Base-by-base conservation (phyloP, 768 basidiomycete genomes). In the Lanmaoa pseudosensibilis region DNA sequence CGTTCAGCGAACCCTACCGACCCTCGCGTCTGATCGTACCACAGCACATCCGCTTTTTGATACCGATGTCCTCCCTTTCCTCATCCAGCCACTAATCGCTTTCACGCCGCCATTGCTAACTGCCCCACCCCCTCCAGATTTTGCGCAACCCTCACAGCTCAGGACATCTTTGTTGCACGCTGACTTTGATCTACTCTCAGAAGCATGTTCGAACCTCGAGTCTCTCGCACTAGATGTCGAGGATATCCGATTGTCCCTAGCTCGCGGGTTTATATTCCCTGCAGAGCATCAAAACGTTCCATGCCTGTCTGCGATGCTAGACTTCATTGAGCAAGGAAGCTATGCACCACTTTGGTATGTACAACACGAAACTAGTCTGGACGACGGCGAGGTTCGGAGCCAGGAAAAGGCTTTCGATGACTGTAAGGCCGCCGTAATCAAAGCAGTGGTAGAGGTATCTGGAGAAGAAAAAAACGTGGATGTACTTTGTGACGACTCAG, bases 401-500 rank as follows among this genome's bases (percentile, higher is more conserved):
- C 86, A 83, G 71, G 83, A 89, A 68, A 88, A 88, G 68, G 79
- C 81, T 2, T 88, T 95, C 59, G 84, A 86, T 61, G 81, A 86
- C 30, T 92, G 91, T 74, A 95, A 94, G 73, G 88, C 87, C 4
- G 92, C 90, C 0, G 76, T 94, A 10, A 86, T 94, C 70, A 92
- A 93, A 64, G 83, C 88, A 3, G 82, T 94, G 16, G 91, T 95
- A 30, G 92, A 93, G 65, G 84, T 90, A 39, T 84, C 90, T 10
- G 92, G 91, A 38, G 89, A 92, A 67, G 88, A 89, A 59, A 83
- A 80, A 60, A 92, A 90, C 60, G 82, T 81, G 58, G 86, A 91
- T 48, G 81, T 86, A 9, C 74, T 93, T n/a, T 92, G 90, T 85
- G 84, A 87, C 60, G 80, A 83, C 43, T 80, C 78, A 19, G 81